Conservation (phyloP, 148 eudicot genomes). For the Diospyros kaki region DNA sequence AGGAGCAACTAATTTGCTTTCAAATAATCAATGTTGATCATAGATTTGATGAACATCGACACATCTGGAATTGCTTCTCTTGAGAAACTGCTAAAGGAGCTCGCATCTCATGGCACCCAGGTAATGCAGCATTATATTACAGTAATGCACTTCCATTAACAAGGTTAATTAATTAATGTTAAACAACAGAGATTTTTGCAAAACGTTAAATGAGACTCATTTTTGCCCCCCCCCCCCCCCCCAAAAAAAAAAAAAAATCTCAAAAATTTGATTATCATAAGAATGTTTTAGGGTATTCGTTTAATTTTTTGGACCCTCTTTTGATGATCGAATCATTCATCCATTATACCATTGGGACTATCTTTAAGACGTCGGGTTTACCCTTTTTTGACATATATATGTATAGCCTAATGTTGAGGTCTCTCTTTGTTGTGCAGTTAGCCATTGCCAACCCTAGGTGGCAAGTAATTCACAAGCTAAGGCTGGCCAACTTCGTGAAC, state of each 20-base stretch:
- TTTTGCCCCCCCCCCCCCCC: background rate
- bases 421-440: constrained; percentile 20
- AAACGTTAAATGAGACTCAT: background rate
- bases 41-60: constrained; percentile 46
- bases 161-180: background rate
- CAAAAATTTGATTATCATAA: too few species aligned
- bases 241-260: too few species aligned
- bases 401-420: too few species aligned
- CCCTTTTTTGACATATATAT: too few species aligned
- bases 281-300: too few species aligned
- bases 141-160: constrained; percentile 1
- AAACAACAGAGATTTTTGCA: background rate
- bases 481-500: constrained; percentile 19
- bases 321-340: too few species aligned
- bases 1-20: too few species aligned
- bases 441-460: constrained; percentile 34
- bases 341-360: too few species aligned
- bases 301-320: too few species aligned
- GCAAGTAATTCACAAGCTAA: constrained; percentile 33
- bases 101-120: constrained; percentile 28
- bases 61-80: constrained; percentile 46
- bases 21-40: background rate
- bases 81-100: constrained; percentile 36
- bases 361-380: too few species aligned
- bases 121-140: constrained; percentile 16